Percentiles rank a stretch among this genome's conserved stretches.
Conservation (phyloP, 1,284 basidiomycete genomes). For the Limonomyces culmigenus region DNA sequence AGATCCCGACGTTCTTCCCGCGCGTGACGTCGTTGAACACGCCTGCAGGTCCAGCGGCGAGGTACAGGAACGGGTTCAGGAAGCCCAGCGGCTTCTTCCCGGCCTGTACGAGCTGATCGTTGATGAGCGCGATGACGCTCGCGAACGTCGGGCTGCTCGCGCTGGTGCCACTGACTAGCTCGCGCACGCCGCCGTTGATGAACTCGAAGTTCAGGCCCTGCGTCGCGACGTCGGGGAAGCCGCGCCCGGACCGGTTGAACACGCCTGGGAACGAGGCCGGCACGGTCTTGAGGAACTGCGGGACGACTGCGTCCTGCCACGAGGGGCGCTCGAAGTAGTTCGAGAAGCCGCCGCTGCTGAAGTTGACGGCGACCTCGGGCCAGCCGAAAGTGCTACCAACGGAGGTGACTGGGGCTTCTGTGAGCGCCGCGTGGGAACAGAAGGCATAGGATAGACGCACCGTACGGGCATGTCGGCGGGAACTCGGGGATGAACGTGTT, state of each 20-base stretch:
- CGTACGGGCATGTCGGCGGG: slow-evolving; percentile 13
- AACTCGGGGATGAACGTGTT: slow-evolving; percentile 8
- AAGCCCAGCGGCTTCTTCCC: slow-evolving; percentile 28
- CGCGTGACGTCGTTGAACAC: slow-evolving; percentile 28
- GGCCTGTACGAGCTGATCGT: slow-evolving; percentile 28
- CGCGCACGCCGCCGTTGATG: slow-evolving; percentile 10
- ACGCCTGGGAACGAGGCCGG: slow-evolving; percentile 3
- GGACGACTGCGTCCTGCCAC: slow-evolving; percentile 14
- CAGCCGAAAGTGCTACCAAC: slow-evolving; percentile 16
- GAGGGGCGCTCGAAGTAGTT: slow-evolving; percentile 15
- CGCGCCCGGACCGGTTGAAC: slow-evolving; percentile 16
- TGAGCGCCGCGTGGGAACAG: too few relatives aligned
- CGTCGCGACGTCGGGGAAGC: slow-evolving; percentile 17
- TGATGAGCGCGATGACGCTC: slow-evolving; percentile 33
- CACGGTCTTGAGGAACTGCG: slow-evolving; percentile 5
- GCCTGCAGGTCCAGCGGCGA: slow-evolving; percentile 12
- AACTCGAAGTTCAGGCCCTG: slow-evolving; percentile 18
- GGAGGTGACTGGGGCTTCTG: slow-evolving; percentile 14
- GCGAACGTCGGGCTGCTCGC: slow-evolving; percentile 34
- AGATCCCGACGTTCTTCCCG: slow-evolving; percentile 1
- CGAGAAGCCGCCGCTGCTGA: slow-evolving; percentile 16
- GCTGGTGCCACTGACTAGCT: slow-evolving; percentile 30
- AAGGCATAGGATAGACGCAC: too few relatives aligned
- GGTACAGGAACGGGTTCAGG: slow-evolving; percentile 29
- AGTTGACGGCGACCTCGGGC: slow-evolving; percentile 13